Evolutionary conservation across 1,284 basidiomycete genomes (phyloP).

Genomic region (Testicularia cyperi): DNA sequence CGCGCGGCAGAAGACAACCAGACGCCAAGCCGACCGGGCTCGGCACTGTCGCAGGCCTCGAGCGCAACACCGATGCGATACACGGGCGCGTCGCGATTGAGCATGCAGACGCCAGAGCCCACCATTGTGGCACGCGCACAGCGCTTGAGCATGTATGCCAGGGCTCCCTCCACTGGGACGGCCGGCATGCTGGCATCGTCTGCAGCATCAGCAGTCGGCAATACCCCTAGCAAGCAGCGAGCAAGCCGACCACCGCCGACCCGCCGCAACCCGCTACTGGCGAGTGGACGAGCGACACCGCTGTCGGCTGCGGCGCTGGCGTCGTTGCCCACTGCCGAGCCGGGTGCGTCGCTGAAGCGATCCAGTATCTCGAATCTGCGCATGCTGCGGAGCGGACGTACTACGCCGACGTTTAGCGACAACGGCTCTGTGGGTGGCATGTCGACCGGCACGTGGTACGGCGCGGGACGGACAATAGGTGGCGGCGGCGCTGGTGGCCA

Average conservation of each 20-base stretch:
- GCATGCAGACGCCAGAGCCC: slow-evolving; percentile 56
- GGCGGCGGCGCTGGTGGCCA: no score
- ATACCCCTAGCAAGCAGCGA: slow-evolving; percentile 27
- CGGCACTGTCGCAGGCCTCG: slow-evolving; percentile 41
- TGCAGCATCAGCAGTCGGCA: no score
- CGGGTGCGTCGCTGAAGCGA: slow-evolving; percentile 18
- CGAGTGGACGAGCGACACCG: slow-evolving; percentile 44
- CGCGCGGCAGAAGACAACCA: slow-evolving; percentile 5
- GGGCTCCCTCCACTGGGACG: slow-evolving; percentile 30
- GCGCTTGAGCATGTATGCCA: slow-evolving; percentile 45
- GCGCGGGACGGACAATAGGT: no score
- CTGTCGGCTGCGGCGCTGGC: slow-evolving; percentile 51
- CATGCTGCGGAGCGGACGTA: slow-evolving; percentile 27
- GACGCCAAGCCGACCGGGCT: slow-evolving; percentile 36
- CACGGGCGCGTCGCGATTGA: slow-evolving; percentile 32
- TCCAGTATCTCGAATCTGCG: slow-evolving; percentile 45
- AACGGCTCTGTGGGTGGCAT: slow-evolving; percentile 33
- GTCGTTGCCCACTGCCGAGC: slow-evolving; percentile 41
- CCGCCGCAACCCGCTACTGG: slow-evolving; percentile 13
- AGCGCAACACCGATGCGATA: slow-evolving; percentile 28
- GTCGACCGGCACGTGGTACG: slow-evolving; percentile 35
- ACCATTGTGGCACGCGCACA: slow-evolving; percentile 47
- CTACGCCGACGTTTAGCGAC: slow-evolving; percentile 44
- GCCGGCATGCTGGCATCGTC: slow-evolving; percentile 11
- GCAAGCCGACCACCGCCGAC: slow-evolving; percentile 49